Evolutionary conservation across 352 stramenopile genomes (phyloP).

Genomic region (Phytophthora quininea): DNA sequence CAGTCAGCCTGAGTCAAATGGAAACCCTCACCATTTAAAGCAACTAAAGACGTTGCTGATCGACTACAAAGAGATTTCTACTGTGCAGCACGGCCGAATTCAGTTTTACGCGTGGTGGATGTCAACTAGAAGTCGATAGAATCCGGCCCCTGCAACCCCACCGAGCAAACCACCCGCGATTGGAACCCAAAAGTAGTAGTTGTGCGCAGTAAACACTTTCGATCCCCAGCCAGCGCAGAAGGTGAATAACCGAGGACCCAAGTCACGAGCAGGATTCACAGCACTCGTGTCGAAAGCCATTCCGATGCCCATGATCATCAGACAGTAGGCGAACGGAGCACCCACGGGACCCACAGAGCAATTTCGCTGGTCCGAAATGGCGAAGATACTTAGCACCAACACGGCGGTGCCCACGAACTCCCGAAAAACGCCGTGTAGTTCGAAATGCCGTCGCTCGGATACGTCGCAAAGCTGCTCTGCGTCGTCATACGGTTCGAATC

Average conservation of each 20-base stretch:
- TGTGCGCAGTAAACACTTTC: constrained; percentile 44
- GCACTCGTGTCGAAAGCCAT: constrained; percentile 61
- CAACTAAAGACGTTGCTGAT: no score
- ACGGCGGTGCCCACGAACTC: constrained; percentile 48
- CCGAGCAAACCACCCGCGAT: constrained; percentile 42
- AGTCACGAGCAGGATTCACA: constrained; percentile 55
- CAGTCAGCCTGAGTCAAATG: no score
- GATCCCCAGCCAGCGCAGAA: constrained; percentile 41
- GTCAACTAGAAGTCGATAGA: no score
- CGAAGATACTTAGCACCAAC: constrained; percentile 45
- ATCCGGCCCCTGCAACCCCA: constrained; percentile 33
- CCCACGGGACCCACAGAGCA: constrained; percentile 23
- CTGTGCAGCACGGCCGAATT: no score
- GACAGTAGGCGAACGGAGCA: constrained; percentile 33
- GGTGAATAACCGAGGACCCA: constrained; percentile 46
- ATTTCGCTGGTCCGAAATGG: constrained; percentile 45
- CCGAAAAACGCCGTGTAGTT: constrained; percentile 45
- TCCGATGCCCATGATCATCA: constrained; percentile 47
- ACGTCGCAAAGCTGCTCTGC: constrained; percentile 44
- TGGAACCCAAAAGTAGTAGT: constrained; percentile 59
- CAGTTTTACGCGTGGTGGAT: no score
- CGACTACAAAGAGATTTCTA: no score
- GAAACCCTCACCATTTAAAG: no score
- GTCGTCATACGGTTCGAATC: constrained; percentile 46
- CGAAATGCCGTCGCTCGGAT: constrained; percentile 32